Evolutionary conservation across 345 rosid species (phyloP), one percentile per base, ranked within the genome.

Genomic region (Aegle marmelos): DNA sequence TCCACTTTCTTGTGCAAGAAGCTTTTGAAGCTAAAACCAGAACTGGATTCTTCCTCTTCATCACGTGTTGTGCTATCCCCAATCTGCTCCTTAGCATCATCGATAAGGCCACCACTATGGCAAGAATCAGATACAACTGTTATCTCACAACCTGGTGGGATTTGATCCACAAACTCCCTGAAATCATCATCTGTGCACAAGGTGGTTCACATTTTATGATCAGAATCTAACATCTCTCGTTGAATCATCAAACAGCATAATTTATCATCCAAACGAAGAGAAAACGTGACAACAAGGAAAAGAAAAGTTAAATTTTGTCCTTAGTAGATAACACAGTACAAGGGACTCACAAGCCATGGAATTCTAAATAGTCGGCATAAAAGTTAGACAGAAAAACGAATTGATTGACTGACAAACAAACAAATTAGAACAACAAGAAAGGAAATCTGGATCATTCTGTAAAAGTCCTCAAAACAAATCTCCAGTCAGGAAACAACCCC

Each of bases 31-130:
- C 91, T 83, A 64, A 83, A 88, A 13, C 83, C 81, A 73, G 83
- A 85, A 34, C 59, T 67, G 30, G 87, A 81, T 68, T 85, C 90
- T 33, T 85, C 73, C 54, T 81, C 77, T 56, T 73, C 83, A 27
- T 70, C 77, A 0, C 34, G 80, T 82, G 79, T 90, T 7, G 92
- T 90, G 89, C 99, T 95, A 78, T 95, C 94, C 56, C 99, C 98
- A 14, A 96, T 94, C 81, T 96, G 98, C 85, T 96, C 99, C 66
- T 93, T 91, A 74, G 99, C 90, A 80, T 92, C 91, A 70, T 93
- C 98, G 7, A 95, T 93, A 56, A 95, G 93, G 6, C 99, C 99
- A 8, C 98, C 99, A 57, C 99, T 95, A 56, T 95, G 98, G 80
- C 98, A 95, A 61, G 99, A 92, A 79, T 95, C 99, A 17, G 98